Evolutionary conservation across 305 asterid species (phyloP), one percentile per base, ranked within the genome.

Genomic region (Rubia balearica): DNA sequence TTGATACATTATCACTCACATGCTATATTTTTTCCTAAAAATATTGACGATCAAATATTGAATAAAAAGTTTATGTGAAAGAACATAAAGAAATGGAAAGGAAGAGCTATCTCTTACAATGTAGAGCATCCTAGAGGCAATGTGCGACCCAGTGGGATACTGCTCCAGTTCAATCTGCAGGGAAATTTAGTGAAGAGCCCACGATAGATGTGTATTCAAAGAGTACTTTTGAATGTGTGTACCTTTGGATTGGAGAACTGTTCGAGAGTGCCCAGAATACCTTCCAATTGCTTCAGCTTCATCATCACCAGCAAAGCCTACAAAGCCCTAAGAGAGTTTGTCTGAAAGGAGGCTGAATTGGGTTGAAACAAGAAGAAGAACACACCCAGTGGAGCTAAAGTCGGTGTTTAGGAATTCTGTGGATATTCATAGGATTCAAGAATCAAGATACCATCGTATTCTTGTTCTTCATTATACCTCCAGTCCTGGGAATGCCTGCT

Each of bases 81-180:
- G 41, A 36, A 33, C 12, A 41, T 8, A 73, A 60, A 63, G n/a
- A 59, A 59, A 68, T 1, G 51, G 30, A 65, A 74, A 66, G 40
- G 48, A 19, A 56, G 51, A 67, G 56, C 41, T 33, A 51, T 16
- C n/a, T 51, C 57, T 80, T 83, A 92, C 98, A 74, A 90, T 87
- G 87, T 77, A 93, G 53, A 93, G 87, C 88, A 93, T 79, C 49
- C 97, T 90, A 74, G 97, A 89, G 76, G 97, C 96, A 65, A 93
- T 90, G 83, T 93, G 97, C 82, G 98, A 78, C 74, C 98, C 97
- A 2, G 98, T 90, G 70, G 98, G 96, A 74, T 93, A 93, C 72
- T 93, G 97, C 75, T 93, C 97, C 80, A 90, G 70, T 80, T 93
- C 97, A 81, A 92, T 87, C 97, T 92, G 87, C 67, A 70, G 57